Conservation (phyloP, 768 basidiomycete species). For the Macrolepiota dolichaula region DNA sequence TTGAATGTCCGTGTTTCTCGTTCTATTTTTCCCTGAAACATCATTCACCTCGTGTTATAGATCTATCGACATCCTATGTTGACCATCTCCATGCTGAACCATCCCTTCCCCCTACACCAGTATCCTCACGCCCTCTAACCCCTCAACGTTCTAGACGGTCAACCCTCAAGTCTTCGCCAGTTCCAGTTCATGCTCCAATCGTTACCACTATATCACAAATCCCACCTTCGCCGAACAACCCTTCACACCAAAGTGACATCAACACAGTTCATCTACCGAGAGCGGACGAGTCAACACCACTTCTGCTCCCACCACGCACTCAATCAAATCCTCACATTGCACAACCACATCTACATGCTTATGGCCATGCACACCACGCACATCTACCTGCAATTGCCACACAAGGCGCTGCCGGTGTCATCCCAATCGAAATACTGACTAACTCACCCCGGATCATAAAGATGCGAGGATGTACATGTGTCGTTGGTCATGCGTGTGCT, state of each 20-base stretch:
- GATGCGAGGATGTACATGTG: conserved; percentile 13
- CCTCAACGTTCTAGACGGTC: conserved; percentile 14
- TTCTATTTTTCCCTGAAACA: background rate
- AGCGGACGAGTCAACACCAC: conserved; percentile 8
- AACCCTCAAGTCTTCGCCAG: background rate
- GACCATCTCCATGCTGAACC: conserved; percentile 63
- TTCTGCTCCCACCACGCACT: background rate
- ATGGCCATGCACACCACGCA: conserved; percentile 6
- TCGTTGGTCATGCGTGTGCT: background rate
- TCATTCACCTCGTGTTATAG: conserved; percentile 31
- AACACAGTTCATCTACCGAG: background rate
- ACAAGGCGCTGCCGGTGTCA: conserved; percentile 8
- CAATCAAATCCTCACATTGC: background rate
- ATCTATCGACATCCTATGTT: conserved; percentile 72
- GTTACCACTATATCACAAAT: background rate
- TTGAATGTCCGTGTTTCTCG: conserved; percentile 62
- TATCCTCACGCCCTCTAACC: conserved; percentile 22
- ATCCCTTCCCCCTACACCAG: conserved; percentile 44
- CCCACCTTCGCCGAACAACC: conserved; percentile 12
- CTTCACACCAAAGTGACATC: background rate
- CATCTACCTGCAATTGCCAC: conserved; percentile 11
- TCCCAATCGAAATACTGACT: conserved; percentile 24
- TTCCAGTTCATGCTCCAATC: conserved; percentile 1
- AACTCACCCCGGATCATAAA: conserved; percentile 28
- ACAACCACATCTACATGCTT: background rate